These are phyloP conservation scores for Streptanthus diversifolius DNA, from an alignment of 345 rosid species.

Conservation along the genomic window DNA sequence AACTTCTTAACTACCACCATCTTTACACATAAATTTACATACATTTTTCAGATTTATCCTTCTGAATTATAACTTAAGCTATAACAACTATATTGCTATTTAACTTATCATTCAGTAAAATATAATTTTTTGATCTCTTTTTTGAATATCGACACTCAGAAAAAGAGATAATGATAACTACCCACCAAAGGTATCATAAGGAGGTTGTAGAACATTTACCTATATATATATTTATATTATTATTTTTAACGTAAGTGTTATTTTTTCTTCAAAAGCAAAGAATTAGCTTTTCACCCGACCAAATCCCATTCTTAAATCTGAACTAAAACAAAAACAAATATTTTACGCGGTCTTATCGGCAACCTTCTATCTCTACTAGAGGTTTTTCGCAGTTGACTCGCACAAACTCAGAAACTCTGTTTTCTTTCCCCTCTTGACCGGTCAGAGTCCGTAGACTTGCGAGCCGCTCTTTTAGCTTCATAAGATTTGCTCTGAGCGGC, in stretches of 20 bases:
- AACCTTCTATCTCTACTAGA: constrained; percentile 22
- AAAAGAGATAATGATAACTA: neutral
- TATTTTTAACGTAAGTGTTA: neutral
- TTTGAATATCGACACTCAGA: neutral
- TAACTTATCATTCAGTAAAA: neutral
- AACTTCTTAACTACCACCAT: neutral
- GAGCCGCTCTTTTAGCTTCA: constrained; percentile 22
- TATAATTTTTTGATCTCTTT: neutral
- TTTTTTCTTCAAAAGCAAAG: neutral
- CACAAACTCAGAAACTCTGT: constrained; percentile 10
- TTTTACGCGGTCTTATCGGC: neutral
- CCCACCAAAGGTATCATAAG: neutral
- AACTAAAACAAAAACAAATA: constrained; percentile 11
- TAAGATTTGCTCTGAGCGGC: constrained; percentile 43
- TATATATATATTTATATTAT: neutral
- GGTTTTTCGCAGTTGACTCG: constrained; percentile 13
- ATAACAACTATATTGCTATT: neutral
- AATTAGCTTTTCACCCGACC: neutral
- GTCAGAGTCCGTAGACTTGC: constrained; percentile 20
- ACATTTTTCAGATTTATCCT: neutral
- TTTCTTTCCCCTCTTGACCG: neutral
- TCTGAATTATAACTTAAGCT: neutral
- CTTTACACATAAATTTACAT: neutral
- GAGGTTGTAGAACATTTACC: neutral
- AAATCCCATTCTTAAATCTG: constrained; percentile 1